Base-by-base conservation (phyloP, 139 green algal species). In the Chlamydomonas urium region DNA sequence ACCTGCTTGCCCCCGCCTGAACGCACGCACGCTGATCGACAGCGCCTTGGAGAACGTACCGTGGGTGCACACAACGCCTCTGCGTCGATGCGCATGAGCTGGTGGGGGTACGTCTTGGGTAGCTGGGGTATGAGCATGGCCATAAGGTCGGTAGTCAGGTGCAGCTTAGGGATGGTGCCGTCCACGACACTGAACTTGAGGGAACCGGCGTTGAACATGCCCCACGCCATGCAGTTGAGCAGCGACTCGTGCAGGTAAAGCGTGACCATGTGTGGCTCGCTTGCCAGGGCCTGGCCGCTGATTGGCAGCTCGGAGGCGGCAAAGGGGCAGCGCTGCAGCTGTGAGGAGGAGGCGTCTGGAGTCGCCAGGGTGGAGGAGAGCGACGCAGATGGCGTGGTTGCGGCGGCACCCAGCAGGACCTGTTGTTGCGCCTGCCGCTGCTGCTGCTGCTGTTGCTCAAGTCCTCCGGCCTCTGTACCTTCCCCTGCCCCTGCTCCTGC, bases 101-200 rank as follows among this genome's bases (percentile, higher is more conserved):
- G 65, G 63, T 80, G 73, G 1, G 73, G 78, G 73, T 80, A 84
- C 31, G 47, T 34, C 37, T 75, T 84, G 36, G 78, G 78, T 32
- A 84, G 72, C 57, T 76, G 19, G 6, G 78, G 78, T n/a, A 84
- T 70, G 35, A 84, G 69, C 57, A 75, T 70, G 1, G 61, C 74
- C 37, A 84, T 36, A 14, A 84, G 48, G 65, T 84, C 78, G n/a
- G 72, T 79, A 28, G 73, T 80, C n/a, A 84, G 61, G 32, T 78
- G 66, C 6, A 82, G 66, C 10, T 72, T 75, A 32, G 59, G 60
- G 5, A 82, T 32, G 32, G 59, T 58, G 42, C 77, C 77, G 31
- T 82, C 77, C 28, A 29, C 1, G 2, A 79, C 21, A 31, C 14
- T 62, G 67, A 47, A n/a, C 38, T 58, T n/a, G 59, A 79, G 66